Evolutionary conservation across 2,329 filamentous ascomycete species (phyloP).

Genomic region (Fusarium torreyae): DNA sequence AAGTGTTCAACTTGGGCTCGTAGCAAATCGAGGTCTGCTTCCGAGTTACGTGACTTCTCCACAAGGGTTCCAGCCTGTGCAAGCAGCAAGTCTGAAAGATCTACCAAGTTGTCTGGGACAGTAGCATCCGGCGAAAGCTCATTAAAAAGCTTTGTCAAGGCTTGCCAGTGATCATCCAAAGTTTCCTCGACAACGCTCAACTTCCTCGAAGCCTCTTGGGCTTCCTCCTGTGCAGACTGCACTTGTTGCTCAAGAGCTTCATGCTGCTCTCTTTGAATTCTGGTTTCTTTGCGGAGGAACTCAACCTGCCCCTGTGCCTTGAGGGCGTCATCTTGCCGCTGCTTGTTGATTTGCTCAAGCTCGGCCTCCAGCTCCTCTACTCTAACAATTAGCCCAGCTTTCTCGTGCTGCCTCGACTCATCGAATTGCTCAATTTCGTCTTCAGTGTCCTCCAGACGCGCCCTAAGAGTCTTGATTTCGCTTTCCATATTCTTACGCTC

Average conservation of each 20-base stretch:
- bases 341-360: constrained; percentile 73
- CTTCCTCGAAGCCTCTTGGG: constrained; percentile 65
- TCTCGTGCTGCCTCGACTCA: constrained; percentile 87
- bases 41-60: constrained; percentile 71
- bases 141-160: constrained; percentile 71
- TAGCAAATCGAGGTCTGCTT: constrained; percentile 72
- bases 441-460: constrained; percentile 88
- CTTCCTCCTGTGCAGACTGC: constrained; percentile 69
- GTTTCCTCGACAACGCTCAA: constrained; percentile 66
- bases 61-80: constrained; percentile 71
- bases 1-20: constrained; percentile 75
- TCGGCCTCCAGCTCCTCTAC: constrained; percentile 79
- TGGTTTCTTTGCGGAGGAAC: constrained; percentile 73
- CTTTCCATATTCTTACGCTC: constrained; percentile 87
- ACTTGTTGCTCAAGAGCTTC: constrained; percentile 72
- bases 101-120: constrained; percentile 69
- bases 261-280: constrained; percentile 71
- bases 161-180: constrained; percentile 66
- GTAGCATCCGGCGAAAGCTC: constrained; percentile 69
- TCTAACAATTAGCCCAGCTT: constrained; percentile 77
- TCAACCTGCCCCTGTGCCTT: constrained; percentile 75
- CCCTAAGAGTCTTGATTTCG: constrained; percentile 82
- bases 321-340: constrained; percentile 69
- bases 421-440: constrained; percentile 90
- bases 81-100: constrained; percentile 73